Evolutionary conservation across 768 basidiomycete species (phyloP), one percentile per base, ranked within the genome.

Genomic region (Tricholoma flavovirens): DNA sequence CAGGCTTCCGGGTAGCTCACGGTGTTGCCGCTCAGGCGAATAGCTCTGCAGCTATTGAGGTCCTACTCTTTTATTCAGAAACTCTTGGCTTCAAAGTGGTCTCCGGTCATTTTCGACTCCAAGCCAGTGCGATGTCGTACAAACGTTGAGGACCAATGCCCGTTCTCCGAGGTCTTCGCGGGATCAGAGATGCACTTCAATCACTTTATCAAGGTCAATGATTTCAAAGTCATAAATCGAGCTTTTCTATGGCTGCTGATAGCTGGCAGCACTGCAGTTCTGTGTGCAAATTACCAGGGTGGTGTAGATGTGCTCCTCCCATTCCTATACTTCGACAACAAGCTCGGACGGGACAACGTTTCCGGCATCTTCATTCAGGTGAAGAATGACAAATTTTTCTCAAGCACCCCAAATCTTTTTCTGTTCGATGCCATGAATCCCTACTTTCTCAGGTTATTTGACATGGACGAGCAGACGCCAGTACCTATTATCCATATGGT

Each of bases 371-470:
- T 68, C 14, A 49, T 56, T 7, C 68, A 68, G 54, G 57, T 58
- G 45, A 65, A 65, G 59, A 68, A 64, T 46, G 64, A 63, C 52
- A 19, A 26, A 33, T 67, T 53, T 51, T 17, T n/a, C 21, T 42
- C 36, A 10, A 55, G 17, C n/a, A n/a, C n/a, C 2, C 54, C 59
- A 15, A 24, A 26, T 26, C 43, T 46, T 46, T 46, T 46, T 26
- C 2, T 68, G 9, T 69, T 69, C 52, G 54, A 55, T 17, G 40
- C 14, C n/a, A 66, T 66, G 62, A 60, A 66, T 51, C 68, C 67
- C 12, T 59, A 56, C 53, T 22, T 22, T 12, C 40, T 63, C 36
- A 49, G 56, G 19, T 40, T 67, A 22, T 68, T 64, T 51, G 55
- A 58, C 30, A 51, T 30, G 24, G 40, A 45, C 21, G 53, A 60